Conservation (phyloP, 345 rosid species). For the Eucalyptus guilfoylei region DNA sequence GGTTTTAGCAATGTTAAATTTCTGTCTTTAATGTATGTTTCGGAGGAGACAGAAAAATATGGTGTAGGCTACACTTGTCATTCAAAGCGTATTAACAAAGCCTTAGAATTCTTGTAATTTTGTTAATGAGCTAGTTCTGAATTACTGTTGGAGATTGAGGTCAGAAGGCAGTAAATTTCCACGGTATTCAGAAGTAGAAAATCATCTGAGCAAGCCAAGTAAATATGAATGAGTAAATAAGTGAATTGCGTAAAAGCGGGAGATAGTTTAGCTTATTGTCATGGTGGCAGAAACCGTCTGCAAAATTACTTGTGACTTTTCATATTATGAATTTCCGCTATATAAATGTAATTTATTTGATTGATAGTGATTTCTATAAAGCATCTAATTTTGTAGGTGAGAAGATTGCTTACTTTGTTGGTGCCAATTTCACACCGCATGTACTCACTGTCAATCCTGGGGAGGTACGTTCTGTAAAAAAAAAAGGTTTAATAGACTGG, state of each 20-base stretch:
- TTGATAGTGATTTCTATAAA: background rate
- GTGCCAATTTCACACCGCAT: slow-evolving; percentile 78
- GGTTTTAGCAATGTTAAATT: background rate
- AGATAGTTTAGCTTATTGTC: background rate
- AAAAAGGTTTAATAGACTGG: background rate
- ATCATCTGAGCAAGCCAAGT: background rate
- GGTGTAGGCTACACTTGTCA: background rate
- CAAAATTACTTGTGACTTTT: background rate
- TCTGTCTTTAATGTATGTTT: background rate
- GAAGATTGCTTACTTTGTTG: slow-evolving; percentile 40
- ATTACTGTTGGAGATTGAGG: background rate
- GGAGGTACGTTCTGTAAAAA: slow-evolving; percentile 43
- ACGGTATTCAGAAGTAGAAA: background rate
- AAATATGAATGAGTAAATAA: background rate
- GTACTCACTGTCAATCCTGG: slow-evolving; percentile 82
- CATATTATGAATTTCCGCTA: background rate
- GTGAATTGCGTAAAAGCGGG: background rate
- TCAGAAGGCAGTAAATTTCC: background rate
- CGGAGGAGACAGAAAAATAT: background rate
- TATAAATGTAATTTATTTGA: background rate
- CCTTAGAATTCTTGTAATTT: background rate
- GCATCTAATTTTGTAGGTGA: slow-evolving; percentile 26
- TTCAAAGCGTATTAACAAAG: background rate
- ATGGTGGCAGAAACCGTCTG: background rate
- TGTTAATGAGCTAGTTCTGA: background rate